phyloP scores from a whole-genome alignment of 108 stramenopile genomes.

The Mayamaea pseudoterrestris region DNA sequence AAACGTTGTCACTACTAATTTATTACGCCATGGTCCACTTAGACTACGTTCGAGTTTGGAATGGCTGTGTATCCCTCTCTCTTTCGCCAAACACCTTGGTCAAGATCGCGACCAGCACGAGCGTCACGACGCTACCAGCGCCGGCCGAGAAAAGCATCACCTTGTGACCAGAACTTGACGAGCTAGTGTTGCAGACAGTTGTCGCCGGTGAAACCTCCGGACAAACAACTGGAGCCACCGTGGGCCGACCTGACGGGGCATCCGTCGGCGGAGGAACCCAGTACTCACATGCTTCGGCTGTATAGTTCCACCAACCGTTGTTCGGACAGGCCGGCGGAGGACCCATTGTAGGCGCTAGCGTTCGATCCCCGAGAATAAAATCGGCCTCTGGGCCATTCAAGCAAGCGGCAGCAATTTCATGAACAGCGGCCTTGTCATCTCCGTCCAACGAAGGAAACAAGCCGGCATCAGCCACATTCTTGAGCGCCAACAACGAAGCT shows the following conservation, averaged over 20 bases:
- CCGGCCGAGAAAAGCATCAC: no score
- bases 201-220: no score
- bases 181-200: no score
- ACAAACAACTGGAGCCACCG: slow-evolving; percentile 2
- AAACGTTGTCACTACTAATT: no score
- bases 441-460: slow-evolving; percentile 26
- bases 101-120: no score
- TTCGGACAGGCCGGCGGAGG: slow-evolving; percentile 76
- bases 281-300: slow-evolving; percentile 45
- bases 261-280: slow-evolving; percentile 78
- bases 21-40: no score
- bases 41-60: no score
- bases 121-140: no score
- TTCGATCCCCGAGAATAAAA: slow-evolving; percentile 66
- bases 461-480: slow-evolving; percentile 51
- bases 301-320: slow-evolving; percentile 70
- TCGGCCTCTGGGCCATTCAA: slow-evolving; percentile 52
- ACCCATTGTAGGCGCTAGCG: slow-evolving; percentile 38
- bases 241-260: slow-evolving; percentile 26
- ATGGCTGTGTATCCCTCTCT: no score
- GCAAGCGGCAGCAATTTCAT: no score
- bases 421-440: slow-evolving; percentile 2
- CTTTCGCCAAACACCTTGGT: no score
- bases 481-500: slow-evolving; percentile 41
- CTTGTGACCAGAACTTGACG: no score